Conservation (phyloP, 805 yeast species). For the Starmerella potacharoeniae region DNA sequence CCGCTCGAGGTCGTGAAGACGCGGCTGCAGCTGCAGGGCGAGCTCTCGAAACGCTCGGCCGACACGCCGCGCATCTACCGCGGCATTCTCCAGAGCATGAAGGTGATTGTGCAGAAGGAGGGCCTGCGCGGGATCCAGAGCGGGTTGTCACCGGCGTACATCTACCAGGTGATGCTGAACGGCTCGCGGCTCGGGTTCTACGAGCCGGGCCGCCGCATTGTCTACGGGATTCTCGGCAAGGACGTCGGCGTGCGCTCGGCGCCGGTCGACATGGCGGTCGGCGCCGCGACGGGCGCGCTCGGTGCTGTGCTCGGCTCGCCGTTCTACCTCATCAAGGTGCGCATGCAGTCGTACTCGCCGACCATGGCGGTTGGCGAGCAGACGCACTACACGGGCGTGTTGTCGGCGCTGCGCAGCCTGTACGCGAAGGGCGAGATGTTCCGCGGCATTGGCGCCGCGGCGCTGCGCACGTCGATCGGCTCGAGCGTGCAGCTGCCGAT, state of each 20-base stretch:
- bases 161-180: conserved; percentile 81
- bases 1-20: conserved; percentile 93
- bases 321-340: conserved; percentile 78
- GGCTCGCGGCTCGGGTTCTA: conserved; percentile 92
- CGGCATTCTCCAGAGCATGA: conserved; percentile 78
- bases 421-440: conserved; percentile 63
- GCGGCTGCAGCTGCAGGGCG: conserved; percentile 94
- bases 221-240: conserved; percentile 49
- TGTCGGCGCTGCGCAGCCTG: conserved; percentile 57
- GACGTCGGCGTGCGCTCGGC: conserved; percentile 40
- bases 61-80: conserved; percentile 49
- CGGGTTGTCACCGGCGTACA: conserved; percentile 79
- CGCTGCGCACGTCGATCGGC: conserved; percentile 88
- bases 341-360: conserved; percentile 88
- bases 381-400: conserved; percentile 64
- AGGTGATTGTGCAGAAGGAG: conserved; percentile 60
- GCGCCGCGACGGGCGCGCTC: conserved; percentile 72
- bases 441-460: conserved; percentile 91
- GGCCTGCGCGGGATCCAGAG: conserved; percentile 82
- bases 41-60: conserved; percentile 40
- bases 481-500: conserved; percentile 91
- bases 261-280: conserved; percentile 61
- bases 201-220: conserved; percentile 63
- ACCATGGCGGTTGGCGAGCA: conserved; percentile 73
- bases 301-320: conserved; percentile 92